These are phyloP conservation scores for Dichotomocladium elegans DNA, from an alignment of 371 early-diverging fungal species.

Conservation along the genomic window DNA sequence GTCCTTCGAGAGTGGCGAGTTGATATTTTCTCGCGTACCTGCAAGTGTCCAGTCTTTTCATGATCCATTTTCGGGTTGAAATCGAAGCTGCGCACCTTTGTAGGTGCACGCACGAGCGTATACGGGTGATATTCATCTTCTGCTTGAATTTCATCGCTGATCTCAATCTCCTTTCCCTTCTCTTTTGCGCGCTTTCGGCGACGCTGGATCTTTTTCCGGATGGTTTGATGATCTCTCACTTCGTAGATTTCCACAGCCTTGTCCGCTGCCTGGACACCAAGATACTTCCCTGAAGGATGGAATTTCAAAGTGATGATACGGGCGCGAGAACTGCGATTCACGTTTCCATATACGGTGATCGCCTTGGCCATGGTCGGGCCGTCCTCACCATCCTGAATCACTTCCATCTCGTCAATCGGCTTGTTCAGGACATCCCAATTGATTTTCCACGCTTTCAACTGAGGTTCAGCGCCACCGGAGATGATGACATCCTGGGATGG, in stretches of 20 bases:
- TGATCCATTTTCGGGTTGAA: conserved; percentile 58
- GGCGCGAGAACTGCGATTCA: conserved; percentile 80
- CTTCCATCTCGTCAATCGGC: conserved; percentile 39
- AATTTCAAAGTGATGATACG: conserved; percentile 74
- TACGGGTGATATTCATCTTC: conserved; percentile 68
- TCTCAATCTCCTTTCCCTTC: conserved; percentile 61
- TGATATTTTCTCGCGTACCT: conserved; percentile 18
- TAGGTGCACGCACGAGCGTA: conserved; percentile 60
- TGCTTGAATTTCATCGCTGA: conserved; percentile 51
- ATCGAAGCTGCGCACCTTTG: conserved; percentile 76
- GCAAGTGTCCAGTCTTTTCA: conserved; percentile 49
- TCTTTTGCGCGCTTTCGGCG: conserved; percentile 78
- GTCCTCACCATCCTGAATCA: conserved; percentile 32
- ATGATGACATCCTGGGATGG: conserved; percentile 62
- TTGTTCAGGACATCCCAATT: conserved; percentile 53
- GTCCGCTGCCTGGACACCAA: conserved; percentile 80
- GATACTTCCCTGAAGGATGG: conserved; percentile 69
- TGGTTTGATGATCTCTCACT: conserved; percentile 69
- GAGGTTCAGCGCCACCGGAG: conserved; percentile 84
- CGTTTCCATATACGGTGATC: conserved; percentile 65
- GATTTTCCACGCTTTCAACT: conserved; percentile 85
- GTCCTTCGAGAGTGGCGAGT: too few relatives aligned
- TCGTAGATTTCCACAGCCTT: conserved; percentile 81
- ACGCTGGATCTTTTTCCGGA: conserved; percentile 79
- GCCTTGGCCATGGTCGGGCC: conserved; percentile 45